Evolutionary conservation across 371 early-diverging fungal species (phyloP).

Genomic region (Mucor saturninus): DNA sequence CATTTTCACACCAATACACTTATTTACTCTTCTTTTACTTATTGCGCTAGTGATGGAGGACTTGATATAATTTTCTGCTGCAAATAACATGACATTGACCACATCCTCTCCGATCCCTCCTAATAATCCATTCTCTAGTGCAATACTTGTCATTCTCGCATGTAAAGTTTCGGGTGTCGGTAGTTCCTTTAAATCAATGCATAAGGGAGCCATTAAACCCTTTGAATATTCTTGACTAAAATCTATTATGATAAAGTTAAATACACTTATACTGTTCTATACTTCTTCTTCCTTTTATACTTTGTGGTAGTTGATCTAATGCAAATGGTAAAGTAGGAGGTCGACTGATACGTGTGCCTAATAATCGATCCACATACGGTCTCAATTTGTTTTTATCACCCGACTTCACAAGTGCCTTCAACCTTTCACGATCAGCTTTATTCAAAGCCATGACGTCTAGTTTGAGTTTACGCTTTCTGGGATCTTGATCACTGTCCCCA

Average conservation of each 20-base stretch:
- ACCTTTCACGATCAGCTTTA: constrained; percentile 71
- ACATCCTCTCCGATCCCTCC: constrained; percentile 72
- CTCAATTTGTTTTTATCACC: constrained; percentile 41
- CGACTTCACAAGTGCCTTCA: constrained; percentile 62
- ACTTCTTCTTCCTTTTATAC: constrained; percentile 20
- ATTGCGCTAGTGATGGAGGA: constrained; percentile 74
- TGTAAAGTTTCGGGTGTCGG: constrained; percentile 71
- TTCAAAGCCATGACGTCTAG: constrained; percentile 74
- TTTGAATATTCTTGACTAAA: constrained; percentile 70
- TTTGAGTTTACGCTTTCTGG: constrained; percentile 66
- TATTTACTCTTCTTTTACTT: constrained; percentile 70
- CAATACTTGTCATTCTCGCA: constrained; percentile 75
- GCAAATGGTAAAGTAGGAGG: constrained; percentile 54
- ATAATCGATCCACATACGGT: constrained; percentile 43
- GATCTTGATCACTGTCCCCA: constrained; percentile 52
- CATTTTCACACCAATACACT: constrained; percentile 65
- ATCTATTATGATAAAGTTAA: constrained; percentile 23
- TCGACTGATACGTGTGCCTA: constrained; percentile 52
- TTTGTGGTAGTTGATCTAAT: constrained; percentile 54
- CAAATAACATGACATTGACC: constrained; percentile 72
- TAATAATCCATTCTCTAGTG: constrained; percentile 72
- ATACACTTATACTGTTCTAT: not conserved
- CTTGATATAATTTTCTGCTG: constrained; percentile 78
- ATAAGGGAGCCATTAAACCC: constrained; percentile 72
- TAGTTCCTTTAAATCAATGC: constrained; percentile 72